A percentile compares a stretch with the other conserved stretches of the same genome.
These are phyloP conservation scores for Singerocomus inundabilis DNA, from an alignment of 1,284 basidiomycete species.

Conservation along the genomic window DNA sequence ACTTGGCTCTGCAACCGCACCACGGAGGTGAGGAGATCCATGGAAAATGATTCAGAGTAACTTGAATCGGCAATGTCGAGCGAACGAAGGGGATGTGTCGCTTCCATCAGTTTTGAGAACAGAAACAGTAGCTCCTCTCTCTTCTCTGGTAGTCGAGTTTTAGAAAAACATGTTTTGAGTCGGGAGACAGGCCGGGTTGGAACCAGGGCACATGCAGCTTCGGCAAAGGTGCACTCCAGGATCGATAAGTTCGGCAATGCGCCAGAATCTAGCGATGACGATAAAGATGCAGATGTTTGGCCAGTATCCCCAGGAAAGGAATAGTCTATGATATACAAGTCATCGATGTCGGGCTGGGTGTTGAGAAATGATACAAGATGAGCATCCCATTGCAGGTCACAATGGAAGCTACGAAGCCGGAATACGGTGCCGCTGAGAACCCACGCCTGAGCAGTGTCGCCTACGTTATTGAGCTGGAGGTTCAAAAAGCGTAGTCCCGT, in stretches of 20 bases:
- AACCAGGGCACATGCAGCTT: conserved; percentile 55
- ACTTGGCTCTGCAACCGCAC: conserved; percentile 36
- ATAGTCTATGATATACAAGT: conserved; percentile 61
- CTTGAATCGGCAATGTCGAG: conserved; percentile 61
- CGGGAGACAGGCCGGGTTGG: conserved; percentile 55
- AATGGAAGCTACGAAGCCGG: conserved; percentile 56
- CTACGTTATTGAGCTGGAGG: conserved; percentile 37
- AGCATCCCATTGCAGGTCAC: conserved; percentile 62
- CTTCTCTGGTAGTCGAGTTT: conserved; percentile 46
- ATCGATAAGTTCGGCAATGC: conserved; percentile 48
- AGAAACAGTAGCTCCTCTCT: conserved; percentile 48
- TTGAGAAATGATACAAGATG: conserved; percentile 55
- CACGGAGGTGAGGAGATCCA: conserved; percentile 48
- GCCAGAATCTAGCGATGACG: conserved; percentile 28
- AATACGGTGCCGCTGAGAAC: conserved; percentile 49
- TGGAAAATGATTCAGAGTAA: conserved; percentile 52
- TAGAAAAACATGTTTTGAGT: conserved; percentile 68
- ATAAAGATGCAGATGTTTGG: conserved; percentile 4
- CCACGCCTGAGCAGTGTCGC: conserved; percentile 49
- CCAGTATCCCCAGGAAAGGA: conserved; percentile 28
- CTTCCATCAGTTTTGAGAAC: conserved; percentile 43
- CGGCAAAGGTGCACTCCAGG: conserved; percentile 64
- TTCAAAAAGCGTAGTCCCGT: conserved; percentile 50
- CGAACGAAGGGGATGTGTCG: conserved; percentile 44
- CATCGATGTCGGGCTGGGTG: conserved; percentile 47